Conservation (phyloP, 2,329 filamentous ascomycete genomes). For the Aspergillus sp. region DNA sequence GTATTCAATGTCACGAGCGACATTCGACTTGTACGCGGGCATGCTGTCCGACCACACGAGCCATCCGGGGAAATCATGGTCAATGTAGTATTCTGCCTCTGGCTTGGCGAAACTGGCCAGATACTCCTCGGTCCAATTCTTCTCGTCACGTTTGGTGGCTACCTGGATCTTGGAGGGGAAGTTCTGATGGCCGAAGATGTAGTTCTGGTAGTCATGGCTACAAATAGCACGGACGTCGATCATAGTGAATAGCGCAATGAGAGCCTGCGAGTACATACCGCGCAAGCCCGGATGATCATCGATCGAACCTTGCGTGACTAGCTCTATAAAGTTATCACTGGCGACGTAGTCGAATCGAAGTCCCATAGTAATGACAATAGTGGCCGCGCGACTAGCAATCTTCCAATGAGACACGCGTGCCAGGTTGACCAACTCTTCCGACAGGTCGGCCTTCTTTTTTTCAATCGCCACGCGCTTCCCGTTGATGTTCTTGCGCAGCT, state of each 20-base stretch:
- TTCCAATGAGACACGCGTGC: slow-evolving; percentile 89
- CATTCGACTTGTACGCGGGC: slow-evolving; percentile 67
- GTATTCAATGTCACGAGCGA: slow-evolving; percentile 61
- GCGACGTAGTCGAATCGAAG: slow-evolving; percentile 87
- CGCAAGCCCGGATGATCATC: slow-evolving; percentile 85
- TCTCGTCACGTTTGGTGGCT: slow-evolving; percentile 64
- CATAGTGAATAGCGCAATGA: slow-evolving; percentile 73
- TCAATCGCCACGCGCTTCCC: slow-evolving; percentile 73
- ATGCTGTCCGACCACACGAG: slow-evolving; percentile 89
- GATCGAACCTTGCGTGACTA: slow-evolving; percentile 75
- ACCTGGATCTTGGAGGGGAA: slow-evolving; percentile 71
- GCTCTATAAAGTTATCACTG: slow-evolving; percentile 70
- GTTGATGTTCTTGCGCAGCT: slow-evolving; percentile 66
- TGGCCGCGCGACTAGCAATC: slow-evolving; percentile 79
- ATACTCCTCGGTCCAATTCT: slow-evolving; percentile 71
- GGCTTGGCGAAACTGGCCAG: slow-evolving; percentile 70
- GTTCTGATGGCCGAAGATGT: slow-evolving; percentile 70
- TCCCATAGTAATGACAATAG: slow-evolving; percentile 84
- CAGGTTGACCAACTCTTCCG: slow-evolving; percentile 70
- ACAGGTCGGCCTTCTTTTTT: slow-evolving; percentile 70
- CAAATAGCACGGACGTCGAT: slow-evolving; percentile 83
- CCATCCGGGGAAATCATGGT: slow-evolving; percentile 91
- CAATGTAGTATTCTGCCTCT: slow-evolving; percentile 79
- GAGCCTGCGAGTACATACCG: slow-evolving; percentile 70
- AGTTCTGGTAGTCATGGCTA: slow-evolving; percentile 79